Conservation (phyloP, 352 stramenopile genomes). For the Globisporangium alternatum region DNA sequence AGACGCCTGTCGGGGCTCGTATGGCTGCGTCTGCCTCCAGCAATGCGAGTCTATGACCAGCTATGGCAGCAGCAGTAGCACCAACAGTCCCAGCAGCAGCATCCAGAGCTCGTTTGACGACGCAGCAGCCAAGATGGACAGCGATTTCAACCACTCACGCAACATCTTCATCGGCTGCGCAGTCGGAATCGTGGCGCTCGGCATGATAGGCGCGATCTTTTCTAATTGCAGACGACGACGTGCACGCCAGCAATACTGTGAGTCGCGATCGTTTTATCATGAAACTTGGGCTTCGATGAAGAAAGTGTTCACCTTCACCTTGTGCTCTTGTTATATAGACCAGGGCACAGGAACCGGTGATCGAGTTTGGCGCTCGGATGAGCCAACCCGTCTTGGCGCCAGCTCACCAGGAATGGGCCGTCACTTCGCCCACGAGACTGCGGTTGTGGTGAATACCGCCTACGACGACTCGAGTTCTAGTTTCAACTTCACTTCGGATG, state of each 20-base stretch:
- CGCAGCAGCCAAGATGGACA: neutral
- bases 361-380: too few relatives aligned
- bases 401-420: neutral
- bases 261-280: neutral
- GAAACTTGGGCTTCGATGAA: too few relatives aligned
- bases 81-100: neutral
- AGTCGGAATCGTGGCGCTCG: neutral
- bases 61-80: too few relatives aligned
- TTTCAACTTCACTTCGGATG: neutral
- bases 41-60: neutral
- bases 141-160: neutral
- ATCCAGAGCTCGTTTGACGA: neutral
- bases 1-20: neutral
- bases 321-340: too few relatives aligned
- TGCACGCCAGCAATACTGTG: neutral
- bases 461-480: neutral
- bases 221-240: neutral
- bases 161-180: slow-evolving; percentile 4
- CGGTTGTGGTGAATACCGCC: neutral
- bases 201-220: neutral
- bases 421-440: neutral
- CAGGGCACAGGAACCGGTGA: too few relatives aligned
- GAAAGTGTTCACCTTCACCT: too few relatives aligned
- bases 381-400: too few relatives aligned
- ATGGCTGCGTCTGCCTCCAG: neutral